phyloP scores from a whole-genome alignment of 2,329 filamentous ascomycete species.

The Zopfia rhizophila region DNA sequence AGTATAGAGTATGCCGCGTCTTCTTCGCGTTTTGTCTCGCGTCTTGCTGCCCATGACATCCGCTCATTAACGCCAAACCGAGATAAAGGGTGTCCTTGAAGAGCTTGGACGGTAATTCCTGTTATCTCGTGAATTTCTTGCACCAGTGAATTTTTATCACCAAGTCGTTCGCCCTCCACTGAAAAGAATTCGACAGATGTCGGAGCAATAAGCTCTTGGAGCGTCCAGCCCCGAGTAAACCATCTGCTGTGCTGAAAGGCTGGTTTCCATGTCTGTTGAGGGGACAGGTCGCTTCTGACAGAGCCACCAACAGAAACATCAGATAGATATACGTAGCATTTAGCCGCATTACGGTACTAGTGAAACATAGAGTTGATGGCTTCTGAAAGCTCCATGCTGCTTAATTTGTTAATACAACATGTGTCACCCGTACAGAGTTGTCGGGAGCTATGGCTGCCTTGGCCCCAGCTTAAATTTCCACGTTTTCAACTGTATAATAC shows the following conservation, averaged over 20 bases:
- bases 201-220: no score
- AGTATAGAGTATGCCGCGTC: slow-evolving; percentile 26
- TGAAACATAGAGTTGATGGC: no score
- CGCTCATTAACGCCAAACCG: slow-evolving; percentile 23
- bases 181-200: slow-evolving; percentile 1
- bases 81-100: slow-evolving; percentile 11
- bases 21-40: slow-evolving; percentile 28
- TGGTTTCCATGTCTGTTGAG: no score
- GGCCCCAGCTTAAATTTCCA: no score
- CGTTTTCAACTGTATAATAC: no score
- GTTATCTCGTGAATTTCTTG: slow-evolving; percentile 16
- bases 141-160: slow-evolving; percentile 6
- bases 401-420: slow-evolving; percentile 18
- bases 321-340: slow-evolving; percentile 15
- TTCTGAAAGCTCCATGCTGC: slow-evolving; percentile 7
- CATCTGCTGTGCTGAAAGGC: slow-evolving; percentile 19
- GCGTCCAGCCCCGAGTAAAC: no score
- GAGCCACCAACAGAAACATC: slow-evolving; percentile 9
- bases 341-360: slow-evolving; percentile 10
- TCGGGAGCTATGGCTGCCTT: no score
- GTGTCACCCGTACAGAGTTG: no score
- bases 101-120: slow-evolving; percentile 15
- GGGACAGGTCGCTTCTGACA: no score
- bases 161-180: not conserved
- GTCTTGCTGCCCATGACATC: slow-evolving; percentile 23